Evolutionary conservation across 345 rosid genomes (phyloP).

Genomic region (Populus ilicifolia): DNA sequence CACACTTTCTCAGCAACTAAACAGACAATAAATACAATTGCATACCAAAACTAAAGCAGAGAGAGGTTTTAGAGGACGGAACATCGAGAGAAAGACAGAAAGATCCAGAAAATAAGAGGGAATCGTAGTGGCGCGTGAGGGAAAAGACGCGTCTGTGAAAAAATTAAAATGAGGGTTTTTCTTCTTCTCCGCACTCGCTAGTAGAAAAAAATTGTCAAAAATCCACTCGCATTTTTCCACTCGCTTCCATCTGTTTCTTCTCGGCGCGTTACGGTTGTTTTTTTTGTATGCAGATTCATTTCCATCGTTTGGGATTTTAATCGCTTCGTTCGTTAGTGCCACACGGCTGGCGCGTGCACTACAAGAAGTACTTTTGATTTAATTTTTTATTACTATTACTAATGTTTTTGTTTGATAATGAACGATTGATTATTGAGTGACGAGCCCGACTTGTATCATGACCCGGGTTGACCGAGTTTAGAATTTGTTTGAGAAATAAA

Average conservation of each 20-base stretch:
- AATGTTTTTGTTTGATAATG: too few relatives aligned
- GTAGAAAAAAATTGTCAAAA: not conserved
- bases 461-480: too few relatives aligned
- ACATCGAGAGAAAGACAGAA: not conserved
- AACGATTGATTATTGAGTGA: too few relatives aligned
- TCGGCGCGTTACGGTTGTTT: not conserved
- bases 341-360: not conserved
- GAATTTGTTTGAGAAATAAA: too few relatives aligned
- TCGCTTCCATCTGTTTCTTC: conserved; percentile 5
- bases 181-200: not conserved
- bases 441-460: too few relatives aligned
- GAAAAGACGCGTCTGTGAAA: conserved; percentile 6
- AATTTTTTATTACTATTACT: too few relatives aligned
- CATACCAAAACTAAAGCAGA: not conserved
- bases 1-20: not conserved
- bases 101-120: not conserved
- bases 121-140: conserved; percentile 7
- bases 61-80: not conserved
- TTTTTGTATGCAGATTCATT: not conserved
- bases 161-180: not conserved
- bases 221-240: conserved; percentile 13
- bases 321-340: not conserved
- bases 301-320: not conserved
- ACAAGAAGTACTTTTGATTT: too few relatives aligned
- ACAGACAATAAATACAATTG: not conserved